Conservation (phyloP, 2,329 filamentous ascomycete genomes). For the Fusarium pseudoanthophilum region DNA sequence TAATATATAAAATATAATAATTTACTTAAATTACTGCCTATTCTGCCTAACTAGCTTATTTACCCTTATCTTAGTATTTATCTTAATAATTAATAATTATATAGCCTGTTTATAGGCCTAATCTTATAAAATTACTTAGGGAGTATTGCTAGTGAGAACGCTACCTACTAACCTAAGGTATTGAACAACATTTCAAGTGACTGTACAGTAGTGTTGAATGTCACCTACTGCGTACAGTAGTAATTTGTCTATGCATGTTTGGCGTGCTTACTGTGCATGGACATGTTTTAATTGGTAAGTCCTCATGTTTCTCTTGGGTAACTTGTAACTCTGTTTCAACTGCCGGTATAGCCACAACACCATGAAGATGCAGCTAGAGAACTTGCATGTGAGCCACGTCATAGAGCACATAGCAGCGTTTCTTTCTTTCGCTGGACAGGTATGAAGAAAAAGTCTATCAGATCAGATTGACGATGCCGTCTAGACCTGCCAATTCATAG, state of each 20-base stretch:
- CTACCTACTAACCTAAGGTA: no score
- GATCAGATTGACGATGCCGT: not conserved
- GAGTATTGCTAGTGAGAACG: not conserved
- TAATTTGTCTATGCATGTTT: not conserved
- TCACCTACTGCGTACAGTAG: not conserved
- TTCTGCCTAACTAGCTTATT: no score
- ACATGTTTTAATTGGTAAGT: not conserved
- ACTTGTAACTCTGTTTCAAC: conserved; percentile 18
- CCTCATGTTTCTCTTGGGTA: not conserved
- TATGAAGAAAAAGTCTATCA: not conserved
- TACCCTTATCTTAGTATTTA: no score
- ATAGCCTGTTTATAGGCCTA: no score
- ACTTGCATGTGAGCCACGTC: conserved; percentile 1
- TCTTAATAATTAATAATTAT: no score
- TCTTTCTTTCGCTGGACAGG: not conserved
- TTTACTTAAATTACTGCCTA: no score
- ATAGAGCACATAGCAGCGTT: not conserved
- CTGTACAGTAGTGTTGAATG: not conserved
- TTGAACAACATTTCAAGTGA: not conserved
- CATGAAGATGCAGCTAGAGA: not conserved
- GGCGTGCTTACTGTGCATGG: not conserved
- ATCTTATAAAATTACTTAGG: not conserved
- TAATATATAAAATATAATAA: no score
- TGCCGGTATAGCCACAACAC: conserved; percentile 12
- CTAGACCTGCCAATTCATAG: not conserved